These are phyloP conservation scores for Rhododendron ovatum DNA, from an alignment of 148 eudicot species.

Conservation along the genomic window DNA sequence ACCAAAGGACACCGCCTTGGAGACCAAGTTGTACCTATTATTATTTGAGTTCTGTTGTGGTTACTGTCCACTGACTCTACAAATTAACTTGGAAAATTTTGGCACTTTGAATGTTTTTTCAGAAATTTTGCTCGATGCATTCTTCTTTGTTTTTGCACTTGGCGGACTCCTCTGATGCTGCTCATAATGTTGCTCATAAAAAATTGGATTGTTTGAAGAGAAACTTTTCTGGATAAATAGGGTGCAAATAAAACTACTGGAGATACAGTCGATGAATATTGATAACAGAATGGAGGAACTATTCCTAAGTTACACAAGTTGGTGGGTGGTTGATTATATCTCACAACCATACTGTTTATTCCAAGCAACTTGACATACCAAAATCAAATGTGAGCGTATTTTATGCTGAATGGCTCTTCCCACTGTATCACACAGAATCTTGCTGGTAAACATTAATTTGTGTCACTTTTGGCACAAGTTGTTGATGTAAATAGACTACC, in stretches of 20 bases:
- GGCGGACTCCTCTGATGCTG: too few relatives aligned
- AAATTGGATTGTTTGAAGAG: background rate
- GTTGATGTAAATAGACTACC: background rate
- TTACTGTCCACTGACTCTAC: background rate
- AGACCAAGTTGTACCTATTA: background rate
- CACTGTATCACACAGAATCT: background rate
- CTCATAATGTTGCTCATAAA: too few relatives aligned
- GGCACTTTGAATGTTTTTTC: too few relatives aligned
- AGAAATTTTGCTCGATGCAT: too few relatives aligned
- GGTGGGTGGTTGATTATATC: background rate
- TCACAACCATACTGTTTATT: background rate
- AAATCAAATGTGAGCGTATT: background rate
- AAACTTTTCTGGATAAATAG: background rate
- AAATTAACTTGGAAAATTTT: too few relatives aligned
- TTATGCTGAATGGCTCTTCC: background rate
- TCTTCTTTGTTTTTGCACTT: too few relatives aligned
- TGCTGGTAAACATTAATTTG: background rate
- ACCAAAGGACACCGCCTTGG: background rate
- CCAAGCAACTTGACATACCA: background rate
- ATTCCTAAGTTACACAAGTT: background rate
- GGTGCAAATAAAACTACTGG: background rate
- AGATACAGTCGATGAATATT: background rate
- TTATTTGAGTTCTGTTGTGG: background rate
- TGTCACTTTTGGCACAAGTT: background rate
- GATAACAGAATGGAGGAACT: background rate